Percentiles rank a stretch among this genome's conserved stretches.
Evolutionary conservation across 345 rosid genomes (phyloP).

Genomic region (Citrus medica): DNA sequence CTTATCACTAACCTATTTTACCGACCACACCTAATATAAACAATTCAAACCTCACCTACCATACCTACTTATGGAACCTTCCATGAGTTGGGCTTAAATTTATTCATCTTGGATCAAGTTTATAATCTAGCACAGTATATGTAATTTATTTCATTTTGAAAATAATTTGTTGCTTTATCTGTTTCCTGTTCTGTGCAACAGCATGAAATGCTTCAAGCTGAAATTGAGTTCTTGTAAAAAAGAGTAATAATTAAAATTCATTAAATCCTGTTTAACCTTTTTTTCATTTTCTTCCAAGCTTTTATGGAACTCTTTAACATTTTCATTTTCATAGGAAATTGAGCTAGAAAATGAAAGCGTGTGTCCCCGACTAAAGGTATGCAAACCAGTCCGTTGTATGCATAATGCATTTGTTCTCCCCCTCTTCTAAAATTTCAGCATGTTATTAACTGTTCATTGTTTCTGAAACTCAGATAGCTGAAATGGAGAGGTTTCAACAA

Average conservation of each 20-base stretch:
- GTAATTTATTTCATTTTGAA: background rate
- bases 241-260: constrained; percentile 39
- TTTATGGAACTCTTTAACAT: background rate
- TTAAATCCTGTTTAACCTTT: background rate
- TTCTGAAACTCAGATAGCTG: constrained; percentile 51
- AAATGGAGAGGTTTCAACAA: constrained; percentile 77
- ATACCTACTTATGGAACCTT: too few species aligned
- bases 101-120: too few species aligned
- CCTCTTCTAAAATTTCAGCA: too few species aligned
- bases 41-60: too few species aligned
- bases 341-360: constrained; percentile 89
- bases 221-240: constrained; percentile 87
- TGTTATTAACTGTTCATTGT: too few species aligned
- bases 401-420: background rate
- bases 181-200: constrained; percentile 28
- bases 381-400: background rate
- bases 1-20: too few species aligned
- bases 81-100: too few species aligned
- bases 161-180: background rate
- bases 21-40: too few species aligned
- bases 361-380: constrained; percentile 73
- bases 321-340: constrained; percentile 47
- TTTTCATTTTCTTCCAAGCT: background rate
- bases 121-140: too few species aligned
- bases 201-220: constrained; percentile 93